Evolutionary conservation across 1,139 yeast genomes (phyloP), one percentile per base, ranked within the genome.

Genomic region (Blastobotrys arbuscula): DNA sequence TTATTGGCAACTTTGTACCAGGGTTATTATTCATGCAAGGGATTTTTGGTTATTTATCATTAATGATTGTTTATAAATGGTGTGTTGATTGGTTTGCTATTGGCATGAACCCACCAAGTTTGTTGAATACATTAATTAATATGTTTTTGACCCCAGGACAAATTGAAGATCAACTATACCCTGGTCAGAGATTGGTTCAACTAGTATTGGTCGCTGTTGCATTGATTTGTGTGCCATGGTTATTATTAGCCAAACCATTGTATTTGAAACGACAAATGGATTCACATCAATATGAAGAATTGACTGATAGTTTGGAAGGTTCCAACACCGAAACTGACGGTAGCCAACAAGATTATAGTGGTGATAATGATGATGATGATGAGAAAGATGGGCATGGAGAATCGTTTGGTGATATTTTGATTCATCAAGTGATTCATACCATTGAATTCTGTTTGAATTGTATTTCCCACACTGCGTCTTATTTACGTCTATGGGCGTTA

Each of bases 401-500:
- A 45, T 80, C 82, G 53, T 82, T 92, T 65, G 96, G 97, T 49
- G 99, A 94, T 62, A 78, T 94, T 37, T 85, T 94, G 77, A 92
- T 94, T 56, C 97, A 94, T 67, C 99, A 94, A 70, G 97, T 92
- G 35, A 94, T 94, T 60, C 97, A 92, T 66, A 94, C 99, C 1
- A 94, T 94, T 69, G 99, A 94, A 72, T 94, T 94, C 67, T 94
- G 99, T 65, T 77, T 94, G 61, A 92, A 92, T 68, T 88, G 97
- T 72, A 96, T 94, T 39, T 88, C 97, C 16, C 99, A 94, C 65
- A 94, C 98, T 0, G 99, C 99, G 0, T 92, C 98, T 0, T 94
- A 94, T 63, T 77, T 92, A 58, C 83, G 98, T 64, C 73, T 92
- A 50, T 92, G 98, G 98, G 99, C 99, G 1, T 75, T 94, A 53